A percentile compares a stretch with the other conserved stretches of the same genome.
phyloP scores from a whole-genome alignment of 2,329 filamentous ascomycete species.

The Aspergillus niger region DNA sequence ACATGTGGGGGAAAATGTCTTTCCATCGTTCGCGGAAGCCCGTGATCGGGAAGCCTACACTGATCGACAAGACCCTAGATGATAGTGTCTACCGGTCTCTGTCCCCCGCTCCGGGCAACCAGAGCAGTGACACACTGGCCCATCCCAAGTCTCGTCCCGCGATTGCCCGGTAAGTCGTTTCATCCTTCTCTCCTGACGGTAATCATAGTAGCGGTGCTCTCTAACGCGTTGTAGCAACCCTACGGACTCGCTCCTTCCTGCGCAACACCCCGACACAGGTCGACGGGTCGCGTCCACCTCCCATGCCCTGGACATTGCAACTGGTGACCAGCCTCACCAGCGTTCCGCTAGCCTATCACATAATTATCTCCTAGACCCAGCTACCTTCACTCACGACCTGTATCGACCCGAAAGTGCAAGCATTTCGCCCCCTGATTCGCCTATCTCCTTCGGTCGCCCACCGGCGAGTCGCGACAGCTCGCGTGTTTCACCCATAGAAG shows the following conservation, averaged over 20 bases:
- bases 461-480: conserved; percentile 32
- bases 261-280: conserved; percentile 22
- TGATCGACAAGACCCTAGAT: conserved; percentile 50
- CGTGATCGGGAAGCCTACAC: conserved; percentile 48
- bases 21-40: conserved; percentile 51
- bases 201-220: conserved; percentile 3
- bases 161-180: conserved; percentile 41
- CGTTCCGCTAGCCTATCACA: conserved; percentile 22
- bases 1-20: conserved; percentile 57
- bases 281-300: conserved; percentile 60
- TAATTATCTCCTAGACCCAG: conserved; percentile 8
- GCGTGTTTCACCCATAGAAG: conserved; percentile 46
- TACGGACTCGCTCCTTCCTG: conserved; percentile 15
- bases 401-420: conserved; percentile 37
- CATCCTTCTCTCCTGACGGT: neutral
- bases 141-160: conserved; percentile 37
- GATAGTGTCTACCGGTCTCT: conserved; percentile 47
- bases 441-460: conserved; percentile 27
- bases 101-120: conserved; percentile 35
- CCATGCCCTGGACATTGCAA: conserved; percentile 56
- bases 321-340: conserved; percentile 16
- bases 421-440: conserved; percentile 52
- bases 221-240: conserved; percentile 21
- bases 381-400: neutral
- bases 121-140: conserved; percentile 19